phyloP scores from a whole-genome alignment of 1,284 basidiomycete genomes.

The Cystobasidium slooffiae region DNA sequence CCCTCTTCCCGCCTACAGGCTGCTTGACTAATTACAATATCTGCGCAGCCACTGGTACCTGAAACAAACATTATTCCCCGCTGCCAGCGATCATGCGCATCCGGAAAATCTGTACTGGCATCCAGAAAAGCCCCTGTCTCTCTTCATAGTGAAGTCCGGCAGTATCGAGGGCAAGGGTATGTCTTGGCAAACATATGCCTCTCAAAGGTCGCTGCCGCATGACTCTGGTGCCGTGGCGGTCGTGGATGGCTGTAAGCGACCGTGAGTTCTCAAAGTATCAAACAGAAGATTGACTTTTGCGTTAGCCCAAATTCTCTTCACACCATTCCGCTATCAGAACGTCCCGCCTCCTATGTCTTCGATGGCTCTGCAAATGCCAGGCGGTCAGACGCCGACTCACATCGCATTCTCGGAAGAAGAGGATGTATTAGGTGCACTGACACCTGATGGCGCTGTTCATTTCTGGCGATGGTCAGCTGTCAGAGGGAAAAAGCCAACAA shows the following conservation, averaged over 20 bases:
- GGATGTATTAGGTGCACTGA: constrained; percentile 71
- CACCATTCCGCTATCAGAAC: constrained; percentile 91
- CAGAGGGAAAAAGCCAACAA: constrained; percentile 16
- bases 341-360: constrained; percentile 95
- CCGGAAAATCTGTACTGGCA: constrained; percentile 77
- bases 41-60: constrained; percentile 66
- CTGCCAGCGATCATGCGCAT: constrained; percentile 62
- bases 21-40: neutral
- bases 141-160: constrained; percentile 64
- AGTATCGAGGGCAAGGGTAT: constrained; percentile 3
- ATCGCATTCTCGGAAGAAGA: constrained; percentile 66
- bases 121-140: constrained; percentile 72
- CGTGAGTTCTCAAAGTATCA: too few species aligned
- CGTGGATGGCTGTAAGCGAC: constrained; percentile 78
- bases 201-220: constrained; percentile 67
- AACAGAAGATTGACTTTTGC: neutral
- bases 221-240: constrained; percentile 88
- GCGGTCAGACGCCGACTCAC: constrained; percentile 65
- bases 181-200: constrained; percentile 74
- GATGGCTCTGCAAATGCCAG: constrained; percentile 45
- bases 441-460: constrained; percentile 62
- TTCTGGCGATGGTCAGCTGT: constrained; percentile 63
- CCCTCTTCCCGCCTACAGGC: neutral
- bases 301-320: constrained; percentile 75
- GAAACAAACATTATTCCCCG: constrained; percentile 77